A percentile compares a stretch with the other conserved stretches of the same genome.
These are phyloP conservation scores for Solanum bulbocastanum DNA, from an alignment of 257 asterid genomes.

Conservation along the genomic window DNA sequence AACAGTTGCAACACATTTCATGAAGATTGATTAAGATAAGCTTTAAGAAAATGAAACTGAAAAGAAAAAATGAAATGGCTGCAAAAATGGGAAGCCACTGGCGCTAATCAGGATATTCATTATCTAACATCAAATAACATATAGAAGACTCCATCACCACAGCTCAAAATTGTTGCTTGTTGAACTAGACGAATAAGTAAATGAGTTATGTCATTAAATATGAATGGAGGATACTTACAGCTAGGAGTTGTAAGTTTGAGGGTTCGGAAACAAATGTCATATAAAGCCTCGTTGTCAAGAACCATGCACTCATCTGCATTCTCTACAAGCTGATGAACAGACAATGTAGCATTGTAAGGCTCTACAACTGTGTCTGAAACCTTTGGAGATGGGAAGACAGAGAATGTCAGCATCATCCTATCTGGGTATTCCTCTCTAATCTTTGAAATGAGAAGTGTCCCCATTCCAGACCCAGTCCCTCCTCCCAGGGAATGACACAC, in stretches of 20 bases:
- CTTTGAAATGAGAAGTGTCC: constrained; percentile 23
- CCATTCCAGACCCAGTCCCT: constrained; percentile 31
- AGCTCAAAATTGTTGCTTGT: neutral
- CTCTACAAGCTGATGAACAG: constrained; percentile 24
- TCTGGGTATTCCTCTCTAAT: constrained; percentile 24
- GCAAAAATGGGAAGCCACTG: neutral
- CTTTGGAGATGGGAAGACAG: constrained; percentile 24
- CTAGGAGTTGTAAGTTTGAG: constrained; percentile 12
- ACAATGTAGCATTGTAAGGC: constrained; percentile 23
- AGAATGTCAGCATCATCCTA: constrained; percentile 27
- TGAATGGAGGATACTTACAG: neutral
- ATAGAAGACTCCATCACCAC: neutral
- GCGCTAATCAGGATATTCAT: neutral
- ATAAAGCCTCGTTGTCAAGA: constrained; percentile 6
- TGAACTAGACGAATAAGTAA: neutral
- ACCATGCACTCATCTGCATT: constrained; percentile 28
- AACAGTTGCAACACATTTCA: neutral
- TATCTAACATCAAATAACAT: neutral
- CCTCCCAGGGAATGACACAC: constrained; percentile 24
- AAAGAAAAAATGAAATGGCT: neutral
- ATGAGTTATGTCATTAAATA: neutral
- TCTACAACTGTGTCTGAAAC: constrained; percentile 26
- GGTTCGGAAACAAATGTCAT: constrained; percentile 11
- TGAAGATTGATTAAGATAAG: neutral
- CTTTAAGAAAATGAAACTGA: neutral